Evolutionary conservation across 805 yeast genomes (phyloP).

Genomic region (Candida peoriensis): DNA sequence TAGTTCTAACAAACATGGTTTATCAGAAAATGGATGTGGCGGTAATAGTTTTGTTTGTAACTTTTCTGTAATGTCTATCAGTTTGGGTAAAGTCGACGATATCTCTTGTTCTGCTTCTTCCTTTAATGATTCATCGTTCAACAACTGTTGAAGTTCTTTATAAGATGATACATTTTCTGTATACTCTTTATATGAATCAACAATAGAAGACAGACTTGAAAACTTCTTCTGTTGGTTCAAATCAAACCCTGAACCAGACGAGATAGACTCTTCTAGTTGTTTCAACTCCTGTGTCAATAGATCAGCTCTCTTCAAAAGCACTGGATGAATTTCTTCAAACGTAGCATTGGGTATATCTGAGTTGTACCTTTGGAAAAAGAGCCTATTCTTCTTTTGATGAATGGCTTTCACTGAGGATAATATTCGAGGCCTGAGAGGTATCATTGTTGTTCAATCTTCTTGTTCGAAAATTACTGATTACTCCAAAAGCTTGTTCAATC

Average conservation of each 20-base stretch:
- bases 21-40: conserved; percentile 68
- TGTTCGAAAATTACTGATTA: no score
- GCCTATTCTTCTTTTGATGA: no score
- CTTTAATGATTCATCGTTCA: conserved; percentile 42
- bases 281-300: conserved; percentile 35
- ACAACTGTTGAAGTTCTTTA: conserved; percentile 40
- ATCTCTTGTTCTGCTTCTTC: conserved; percentile 64
- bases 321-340: conserved; percentile 41
- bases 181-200: conserved; percentile 37
- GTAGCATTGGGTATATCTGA: no score
- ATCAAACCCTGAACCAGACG: conserved; percentile 38
- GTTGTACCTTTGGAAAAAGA: no score
- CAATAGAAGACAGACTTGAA: conserved; percentile 39
- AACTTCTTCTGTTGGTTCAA: conserved; percentile 44
- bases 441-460: no score
- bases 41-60: conserved; percentile 67
- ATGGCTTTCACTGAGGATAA: no score
- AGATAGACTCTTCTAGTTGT: conserved; percentile 35
- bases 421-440: no score
- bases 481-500: no score
- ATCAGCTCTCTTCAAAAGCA: conserved; percentile 43
- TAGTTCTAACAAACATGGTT: conserved; percentile 74
- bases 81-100: conserved; percentile 36
- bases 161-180: conserved; percentile 21
- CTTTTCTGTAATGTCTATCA: conserved; percentile 36